A percentile compares a stretch with the other conserved stretches of the same genome.
These are phyloP conservation scores for Apocynum venetum DNA, from an alignment of 257 asterid species.

Conservation along the genomic window DNA sequence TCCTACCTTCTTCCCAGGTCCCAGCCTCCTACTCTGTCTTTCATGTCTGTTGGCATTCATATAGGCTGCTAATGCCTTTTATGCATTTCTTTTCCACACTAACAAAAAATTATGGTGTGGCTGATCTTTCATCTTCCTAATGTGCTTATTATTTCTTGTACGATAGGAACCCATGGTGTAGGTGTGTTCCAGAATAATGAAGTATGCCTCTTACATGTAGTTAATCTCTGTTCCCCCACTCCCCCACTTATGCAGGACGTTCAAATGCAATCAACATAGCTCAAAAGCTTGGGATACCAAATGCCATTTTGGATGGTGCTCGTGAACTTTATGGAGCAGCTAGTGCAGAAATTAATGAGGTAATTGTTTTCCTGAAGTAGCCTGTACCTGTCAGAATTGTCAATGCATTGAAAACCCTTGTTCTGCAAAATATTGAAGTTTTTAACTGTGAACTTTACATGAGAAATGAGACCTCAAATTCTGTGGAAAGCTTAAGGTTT, in stretches of 20 bases:
- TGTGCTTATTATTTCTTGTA: neutral
- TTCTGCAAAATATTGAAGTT: neutral
- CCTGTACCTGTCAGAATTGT: neutral
- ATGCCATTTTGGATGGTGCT: slow-evolving; percentile 60
- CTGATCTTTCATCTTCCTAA: neutral
- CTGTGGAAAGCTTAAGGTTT: neutral
- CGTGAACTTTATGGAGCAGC: slow-evolving; percentile 90
- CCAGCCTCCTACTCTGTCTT: neutral
- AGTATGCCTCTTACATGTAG: neutral
- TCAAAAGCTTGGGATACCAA: slow-evolving; percentile 85
- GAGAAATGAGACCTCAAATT: neutral
- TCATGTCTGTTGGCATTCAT: neutral
- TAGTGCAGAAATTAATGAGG: slow-evolving; percentile 94
- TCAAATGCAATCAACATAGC: slow-evolving; percentile 96
- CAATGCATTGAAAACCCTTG: neutral
- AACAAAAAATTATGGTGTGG: neutral
- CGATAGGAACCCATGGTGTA: neutral
- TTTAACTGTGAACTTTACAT: neutral
- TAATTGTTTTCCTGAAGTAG: slow-evolving; percentile 16
- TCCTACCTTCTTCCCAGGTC: neutral
- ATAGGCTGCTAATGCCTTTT: neutral
- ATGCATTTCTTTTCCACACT: neutral
- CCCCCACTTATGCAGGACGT: slow-evolving; percentile 48
- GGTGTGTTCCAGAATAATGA: neutral
- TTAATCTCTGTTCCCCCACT: neutral